These are phyloP conservation scores for Annulohypoxylon truncatum DNA, from an alignment of 2,329 filamentous ascomycete species.

Conservation along the genomic window DNA sequence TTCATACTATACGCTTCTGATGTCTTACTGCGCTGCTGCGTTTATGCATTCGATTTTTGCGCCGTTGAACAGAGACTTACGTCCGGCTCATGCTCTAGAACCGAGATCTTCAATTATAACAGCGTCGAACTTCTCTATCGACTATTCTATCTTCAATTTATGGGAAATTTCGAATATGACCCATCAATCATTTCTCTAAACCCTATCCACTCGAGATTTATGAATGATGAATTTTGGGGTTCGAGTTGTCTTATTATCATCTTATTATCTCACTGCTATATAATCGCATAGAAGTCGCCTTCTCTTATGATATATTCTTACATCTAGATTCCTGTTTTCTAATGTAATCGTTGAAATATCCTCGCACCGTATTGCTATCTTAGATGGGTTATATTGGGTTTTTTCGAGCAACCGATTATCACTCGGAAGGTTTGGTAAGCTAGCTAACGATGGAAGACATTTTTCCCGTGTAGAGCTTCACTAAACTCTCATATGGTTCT, in stretches of 20 bases:
- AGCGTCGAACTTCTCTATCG: background rate
- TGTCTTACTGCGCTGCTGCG: background rate
- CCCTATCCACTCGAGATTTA: background rate
- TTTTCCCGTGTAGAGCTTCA: background rate
- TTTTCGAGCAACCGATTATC: background rate
- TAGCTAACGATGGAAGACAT: background rate
- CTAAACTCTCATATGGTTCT: background rate
- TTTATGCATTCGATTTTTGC: background rate
- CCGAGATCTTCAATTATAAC: background rate
- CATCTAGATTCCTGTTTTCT: background rate
- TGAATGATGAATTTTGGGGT: background rate
- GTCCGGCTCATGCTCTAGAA: background rate
- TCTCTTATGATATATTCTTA: background rate
- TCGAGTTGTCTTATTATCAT: background rate
- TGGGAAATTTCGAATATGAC: background rate
- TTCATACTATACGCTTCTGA: background rate
- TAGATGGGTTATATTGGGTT: constrained; percentile 6
- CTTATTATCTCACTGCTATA: background rate
- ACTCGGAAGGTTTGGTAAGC: constrained; percentile 8
- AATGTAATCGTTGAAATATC: background rate
- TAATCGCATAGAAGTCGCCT: background rate
- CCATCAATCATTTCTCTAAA: background rate
- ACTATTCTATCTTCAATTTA: background rate
- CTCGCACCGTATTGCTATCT: background rate
- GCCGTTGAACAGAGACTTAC: background rate